These are phyloP conservation scores for sunflower (Helianthus annuus) DNA, from an alignment of 129 eudicot genomes.

Conservation along the genomic window HanXRQr2.0-SUNRISE NC_035433.2:36404877-36405376, in stretches of 20 bases:
- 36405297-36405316: too few species aligned
- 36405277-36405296: too few species aligned
- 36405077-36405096: conserved; percentile 79
- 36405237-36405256: too few species aligned
- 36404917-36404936: conserved; percentile 14
- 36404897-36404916: conserved; percentile 3
- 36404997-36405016: conserved; percentile 90
- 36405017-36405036: conserved; percentile 92
- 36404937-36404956: conserved; percentile 8
- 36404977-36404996: conserved; percentile 90
- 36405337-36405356: too few species aligned
- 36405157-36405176: not conserved
- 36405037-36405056: conserved; percentile 67
- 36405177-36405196: too few species aligned
- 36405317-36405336: too few species aligned
- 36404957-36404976: conserved; percentile 60
- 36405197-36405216: too few species aligned
- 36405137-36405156: not conserved
- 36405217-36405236: too few species aligned
- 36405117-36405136: not conserved
- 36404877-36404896: conserved; percentile 36
- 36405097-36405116: conserved; percentile 98
- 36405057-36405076: conserved; percentile 72
- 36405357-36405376: too few species aligned
- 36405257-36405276: too few species aligned